phyloP scores from a whole-genome alignment of 495 filamentous ascomycete genomes.

The Aspergillus nanangensis region DNA sequence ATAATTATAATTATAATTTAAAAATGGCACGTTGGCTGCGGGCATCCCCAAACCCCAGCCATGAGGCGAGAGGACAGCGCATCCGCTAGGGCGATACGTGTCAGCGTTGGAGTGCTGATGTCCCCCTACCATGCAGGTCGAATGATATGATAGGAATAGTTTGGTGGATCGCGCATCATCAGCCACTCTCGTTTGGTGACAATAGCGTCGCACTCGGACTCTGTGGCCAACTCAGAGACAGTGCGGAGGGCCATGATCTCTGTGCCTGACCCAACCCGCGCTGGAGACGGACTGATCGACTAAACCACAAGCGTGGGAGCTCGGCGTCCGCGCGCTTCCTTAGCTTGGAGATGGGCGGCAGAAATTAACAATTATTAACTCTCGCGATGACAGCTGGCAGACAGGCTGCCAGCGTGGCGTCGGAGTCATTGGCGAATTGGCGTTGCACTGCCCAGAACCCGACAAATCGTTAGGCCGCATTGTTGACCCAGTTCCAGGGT shows the following conservation, averaged over 20 bases:
- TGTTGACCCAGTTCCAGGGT: too few relatives aligned
- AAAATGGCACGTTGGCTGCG: constrained; percentile 12
- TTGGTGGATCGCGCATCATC: constrained; percentile 12
- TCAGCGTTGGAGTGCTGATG: constrained; percentile 19
- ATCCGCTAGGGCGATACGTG: constrained; percentile 23
- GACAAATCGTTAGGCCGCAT: too few relatives aligned
- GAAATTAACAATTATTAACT: constrained; percentile 10
- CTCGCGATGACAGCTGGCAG: constrained; percentile 21
- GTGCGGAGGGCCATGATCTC: too few relatives aligned
- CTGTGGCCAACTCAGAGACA: too few relatives aligned
- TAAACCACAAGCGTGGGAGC: constrained; percentile 7
- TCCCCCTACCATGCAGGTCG: constrained; percentile 20
- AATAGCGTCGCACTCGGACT: constrained; percentile 8
- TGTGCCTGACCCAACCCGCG: constrained; percentile 10
- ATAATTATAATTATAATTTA: constrained; percentile 1
- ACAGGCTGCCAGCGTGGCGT: constrained; percentile 23
- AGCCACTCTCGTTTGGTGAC: constrained; percentile 9
- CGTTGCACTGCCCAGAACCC: too few relatives aligned
- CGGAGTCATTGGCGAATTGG: background rate
- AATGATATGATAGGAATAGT: constrained; percentile 14
- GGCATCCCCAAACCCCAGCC: too few relatives aligned
- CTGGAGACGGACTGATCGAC: constrained; percentile 4
- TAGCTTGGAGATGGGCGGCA: constrained; percentile 10
- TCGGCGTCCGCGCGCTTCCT: constrained; percentile 17
- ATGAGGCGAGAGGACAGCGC: constrained; percentile 21